Base-by-base conservation (phyloP, 352 stramenopile genomes). In the Globisporangium rhizosaccharum region DNA sequence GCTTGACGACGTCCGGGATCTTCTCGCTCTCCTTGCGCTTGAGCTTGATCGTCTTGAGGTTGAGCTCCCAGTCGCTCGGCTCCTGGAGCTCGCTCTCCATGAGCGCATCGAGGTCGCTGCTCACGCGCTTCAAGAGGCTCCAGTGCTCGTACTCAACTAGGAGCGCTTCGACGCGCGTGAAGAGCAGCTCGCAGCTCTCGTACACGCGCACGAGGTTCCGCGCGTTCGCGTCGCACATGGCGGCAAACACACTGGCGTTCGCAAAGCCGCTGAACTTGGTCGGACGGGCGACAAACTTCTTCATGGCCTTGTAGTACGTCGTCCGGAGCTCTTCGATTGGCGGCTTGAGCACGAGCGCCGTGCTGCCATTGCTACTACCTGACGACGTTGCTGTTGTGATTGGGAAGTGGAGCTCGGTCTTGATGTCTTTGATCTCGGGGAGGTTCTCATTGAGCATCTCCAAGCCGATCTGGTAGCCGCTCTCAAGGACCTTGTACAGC, bases 231-330 rank as follows among this genome's bases (percentile, higher is more conserved):
- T 93, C 80, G 30, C 85, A 92, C 92, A 98, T 98, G 11, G 75
- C 70, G 0, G 71, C 70, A 61, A 96, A 98, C 5, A 98, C 73
- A 12, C 85, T 71, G 7, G 76, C 72, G 65, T 96, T 96, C 0
- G 76, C 83, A 64, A 98, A 97, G 1, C 93, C 92, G 15, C 73
- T 68, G 55, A 98, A 98, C 51, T 83, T 79, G 23, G 73, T 91
- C 0, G 93, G 94, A 51, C 95, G 87, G 0, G 77, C 75, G n/a
- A 98, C 88, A 51, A 98, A 98, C 39, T 96, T 97, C 57, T 97
- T 98, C 82, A 98, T 92, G 20, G 96, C 85, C 39, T 94, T 91
- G 73, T 98, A 98, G 74, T 98, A 98, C 14, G 82, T 88, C n/a
- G 88, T 82, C 2, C 91, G 82, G 0, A 98, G 66, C 61, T 98